A percentile compares a stretch with the other conserved stretches of the same genome.
These are phyloP conservation scores for Leishmania major DNA, from an alignment of 208 protist genomes.

Conservation along the genomic window DNA sequence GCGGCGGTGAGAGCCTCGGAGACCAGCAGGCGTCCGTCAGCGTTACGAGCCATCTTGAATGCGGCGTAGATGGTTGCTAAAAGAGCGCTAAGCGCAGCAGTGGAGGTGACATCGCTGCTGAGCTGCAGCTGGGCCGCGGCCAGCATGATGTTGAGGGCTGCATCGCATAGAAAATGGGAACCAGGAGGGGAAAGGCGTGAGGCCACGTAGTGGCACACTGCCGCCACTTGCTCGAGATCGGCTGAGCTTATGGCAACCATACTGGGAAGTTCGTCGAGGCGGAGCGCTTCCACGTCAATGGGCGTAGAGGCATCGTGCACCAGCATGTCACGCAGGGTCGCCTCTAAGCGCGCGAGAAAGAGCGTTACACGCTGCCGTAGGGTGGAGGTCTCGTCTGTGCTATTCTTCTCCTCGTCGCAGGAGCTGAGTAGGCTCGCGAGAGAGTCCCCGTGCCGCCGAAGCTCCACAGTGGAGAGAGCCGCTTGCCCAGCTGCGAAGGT, in stretches of 20 bases:
- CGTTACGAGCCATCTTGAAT: slow-evolving; percentile 2
- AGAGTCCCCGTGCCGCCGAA: slow-evolving; percentile 4
- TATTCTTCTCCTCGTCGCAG: neutral
- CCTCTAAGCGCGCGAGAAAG: slow-evolving; percentile 15
- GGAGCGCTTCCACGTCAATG: slow-evolving; percentile 1
- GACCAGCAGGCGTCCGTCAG: slow-evolving; percentile 2
- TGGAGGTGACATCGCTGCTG: neutral
- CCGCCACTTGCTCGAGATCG: slow-evolving; percentile 23
- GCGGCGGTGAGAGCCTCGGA: neutral
- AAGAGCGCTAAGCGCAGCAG: neutral
- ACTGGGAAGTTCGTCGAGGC: neutral
- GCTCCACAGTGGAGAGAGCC: slow-evolving; percentile 11
- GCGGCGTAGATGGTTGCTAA: slow-evolving; percentile 3
- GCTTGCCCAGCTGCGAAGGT: slow-evolving; percentile 21
- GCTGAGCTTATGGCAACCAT: neutral
- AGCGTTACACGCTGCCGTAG: slow-evolving; percentile 4
- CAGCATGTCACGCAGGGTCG: slow-evolving; percentile 12
- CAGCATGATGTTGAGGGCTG: slow-evolving; percentile 12
- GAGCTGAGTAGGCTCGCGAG: neutral
- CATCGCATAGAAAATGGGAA: neutral
- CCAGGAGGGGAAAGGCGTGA: neutral
- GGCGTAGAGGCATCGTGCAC: neutral
- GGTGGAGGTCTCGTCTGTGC: neutral
- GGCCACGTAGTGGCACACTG: slow-evolving; percentile 18
- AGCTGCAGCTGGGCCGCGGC: neutral